Evolutionary conservation across 2,329 filamentous ascomycete species (phyloP).

Genomic region (Colletotrichum sp.): DNA sequence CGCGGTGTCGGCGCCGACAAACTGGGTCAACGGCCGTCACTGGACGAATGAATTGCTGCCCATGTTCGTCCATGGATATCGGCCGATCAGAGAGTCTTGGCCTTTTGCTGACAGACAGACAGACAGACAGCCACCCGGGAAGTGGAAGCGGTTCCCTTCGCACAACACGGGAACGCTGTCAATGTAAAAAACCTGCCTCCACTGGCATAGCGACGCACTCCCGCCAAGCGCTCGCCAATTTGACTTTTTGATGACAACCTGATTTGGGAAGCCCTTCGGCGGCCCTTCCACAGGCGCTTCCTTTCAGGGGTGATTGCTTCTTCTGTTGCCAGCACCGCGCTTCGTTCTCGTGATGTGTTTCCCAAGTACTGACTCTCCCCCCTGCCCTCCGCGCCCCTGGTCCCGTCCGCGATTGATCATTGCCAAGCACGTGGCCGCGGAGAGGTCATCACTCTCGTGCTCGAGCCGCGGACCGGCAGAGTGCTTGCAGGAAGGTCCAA

Average conservation of each 20-base stretch:
- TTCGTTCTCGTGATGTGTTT: constrained; percentile 12
- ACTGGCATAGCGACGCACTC: background rate
- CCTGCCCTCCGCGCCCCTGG: background rate
- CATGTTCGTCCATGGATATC: background rate
- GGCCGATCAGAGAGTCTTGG: background rate
- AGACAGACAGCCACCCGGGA: background rate
- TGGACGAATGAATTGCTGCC: background rate
- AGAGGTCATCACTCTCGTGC: background rate
- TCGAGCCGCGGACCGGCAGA: background rate
- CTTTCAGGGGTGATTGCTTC: background rate
- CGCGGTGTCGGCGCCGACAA: background rate
- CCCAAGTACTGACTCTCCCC: background rate
- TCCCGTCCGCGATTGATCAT: background rate
- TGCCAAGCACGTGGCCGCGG: constrained; percentile 1
- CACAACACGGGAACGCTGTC: background rate
- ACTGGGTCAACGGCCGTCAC: background rate
- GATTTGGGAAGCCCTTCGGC: background rate
- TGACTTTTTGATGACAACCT: constrained; percentile 1
- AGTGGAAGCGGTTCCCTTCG: background rate
- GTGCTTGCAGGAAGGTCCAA: background rate
- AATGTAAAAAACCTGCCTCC: background rate
- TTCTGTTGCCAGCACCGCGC: background rate
- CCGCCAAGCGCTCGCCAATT: constrained; percentile 11
- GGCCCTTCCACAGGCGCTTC: background rate
- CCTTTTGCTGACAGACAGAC: background rate